These are phyloP conservation scores for Pseudisothecium myosuroides DNA, from an alignment of 225 moss, liverwort and hornwort genomes.

Conservation along the genomic window DNA sequence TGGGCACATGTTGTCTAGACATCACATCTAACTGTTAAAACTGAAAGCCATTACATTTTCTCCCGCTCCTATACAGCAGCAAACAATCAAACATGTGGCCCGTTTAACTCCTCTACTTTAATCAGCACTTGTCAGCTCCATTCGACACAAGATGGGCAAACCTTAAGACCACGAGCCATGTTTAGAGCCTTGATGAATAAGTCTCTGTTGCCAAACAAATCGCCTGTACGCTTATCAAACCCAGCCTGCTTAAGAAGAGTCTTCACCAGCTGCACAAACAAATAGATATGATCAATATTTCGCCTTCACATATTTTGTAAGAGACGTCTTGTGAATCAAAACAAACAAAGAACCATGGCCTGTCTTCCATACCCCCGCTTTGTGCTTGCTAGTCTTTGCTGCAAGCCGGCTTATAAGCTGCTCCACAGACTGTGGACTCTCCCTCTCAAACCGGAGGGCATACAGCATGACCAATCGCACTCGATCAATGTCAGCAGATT, in stretches of 20 bases:
- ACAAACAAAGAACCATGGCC: not conserved
- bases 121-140: not conserved
- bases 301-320: not conserved
- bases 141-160: not conserved
- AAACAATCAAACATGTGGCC: not conserved
- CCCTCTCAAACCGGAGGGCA: conserved; percentile 93
- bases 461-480: conserved; percentile 91
- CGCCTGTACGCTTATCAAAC: conserved; percentile 91
- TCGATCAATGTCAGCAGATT: conserved; percentile 73
- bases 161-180: conserved; percentile 98
- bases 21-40: not conserved
- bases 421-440: conserved; percentile 88
- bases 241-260: conserved; percentile 84
- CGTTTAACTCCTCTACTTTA: not conserved
- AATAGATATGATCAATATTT: not conserved
- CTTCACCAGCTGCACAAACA: conserved; percentile 60
- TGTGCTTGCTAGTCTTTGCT: conserved; percentile 57
- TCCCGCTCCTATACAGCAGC: not conserved
- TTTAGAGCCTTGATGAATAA: conserved; percentile 90
- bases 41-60: not conserved
- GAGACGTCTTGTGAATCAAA: not conserved
- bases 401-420: conserved; percentile 73
- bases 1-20: not conserved
- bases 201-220: conserved; percentile 92
- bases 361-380: conserved; percentile 62